Evolutionary conservation across 495 filamentous ascomycete species (phyloP).

Genomic region (Trichoderma gamsii): DNA sequence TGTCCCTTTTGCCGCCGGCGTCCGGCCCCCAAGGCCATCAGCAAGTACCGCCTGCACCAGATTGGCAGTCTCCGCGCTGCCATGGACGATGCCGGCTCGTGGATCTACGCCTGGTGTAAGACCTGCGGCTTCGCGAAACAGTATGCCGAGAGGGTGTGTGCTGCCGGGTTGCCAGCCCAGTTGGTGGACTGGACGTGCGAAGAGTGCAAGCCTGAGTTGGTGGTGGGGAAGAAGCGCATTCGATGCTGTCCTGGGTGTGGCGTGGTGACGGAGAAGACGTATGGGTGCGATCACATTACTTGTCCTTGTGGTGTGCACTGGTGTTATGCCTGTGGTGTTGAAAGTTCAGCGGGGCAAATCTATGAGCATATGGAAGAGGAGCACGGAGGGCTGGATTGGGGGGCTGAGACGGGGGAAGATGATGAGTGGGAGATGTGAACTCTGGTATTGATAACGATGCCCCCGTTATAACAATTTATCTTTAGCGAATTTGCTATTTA

Average conservation of each 20-base stretch:
- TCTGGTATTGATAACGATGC: too few relatives aligned
- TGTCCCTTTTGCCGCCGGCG: conserved; percentile 36
- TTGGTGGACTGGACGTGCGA: conserved; percentile 29
- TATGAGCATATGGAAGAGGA: conserved; percentile 30
- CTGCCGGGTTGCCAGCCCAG: conserved; percentile 26
- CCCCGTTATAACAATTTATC: neutral
- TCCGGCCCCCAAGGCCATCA: conserved; percentile 27
- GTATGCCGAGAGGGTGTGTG: conserved; percentile 31
- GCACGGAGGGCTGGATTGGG: conserved; percentile 21
- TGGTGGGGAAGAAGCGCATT: conserved; percentile 10
- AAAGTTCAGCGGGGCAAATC: conserved; percentile 17
- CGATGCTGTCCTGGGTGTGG: conserved; percentile 32
- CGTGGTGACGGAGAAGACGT: conserved; percentile 26
- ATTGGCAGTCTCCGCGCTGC: conserved; percentile 26
- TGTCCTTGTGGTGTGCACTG: conserved; percentile 31
- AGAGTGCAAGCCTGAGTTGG: conserved; percentile 19
- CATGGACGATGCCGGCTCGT: conserved; percentile 26
- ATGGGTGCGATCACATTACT: conserved; percentile 34
- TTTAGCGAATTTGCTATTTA: neutral
- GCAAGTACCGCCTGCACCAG: conserved; percentile 26
- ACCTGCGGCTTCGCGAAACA: conserved; percentile 27
- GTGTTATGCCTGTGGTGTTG: conserved; percentile 33
- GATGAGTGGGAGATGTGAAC: neutral
- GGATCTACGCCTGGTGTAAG: conserved; percentile 34
- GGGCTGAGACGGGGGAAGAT: neutral